These are phyloP conservation scores for Hortiboletus flavorubellus DNA, from an alignment of 768 basidiomycete genomes.

Conservation along the genomic window DNA sequence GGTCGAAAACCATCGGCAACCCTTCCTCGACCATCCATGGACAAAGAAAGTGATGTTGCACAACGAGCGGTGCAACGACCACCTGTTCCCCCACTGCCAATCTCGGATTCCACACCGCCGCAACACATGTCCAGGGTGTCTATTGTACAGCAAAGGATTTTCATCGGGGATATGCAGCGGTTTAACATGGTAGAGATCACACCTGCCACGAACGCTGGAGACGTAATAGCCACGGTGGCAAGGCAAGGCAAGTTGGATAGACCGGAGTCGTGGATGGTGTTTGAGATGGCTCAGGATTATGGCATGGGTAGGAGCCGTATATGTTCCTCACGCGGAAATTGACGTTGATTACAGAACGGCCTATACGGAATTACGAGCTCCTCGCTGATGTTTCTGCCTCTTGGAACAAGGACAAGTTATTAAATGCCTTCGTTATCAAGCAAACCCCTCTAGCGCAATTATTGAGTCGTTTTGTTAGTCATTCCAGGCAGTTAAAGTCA, in stretches of 20 bases:
- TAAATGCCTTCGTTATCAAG: conserved; percentile 80
- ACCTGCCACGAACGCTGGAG: conserved; percentile 63
- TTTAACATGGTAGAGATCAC: conserved; percentile 73
- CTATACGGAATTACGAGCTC: conserved; percentile 84
- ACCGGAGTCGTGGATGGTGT: conserved; percentile 82
- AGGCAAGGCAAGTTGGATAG: conserved; percentile 63
- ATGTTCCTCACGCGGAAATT: conserved; percentile 7
- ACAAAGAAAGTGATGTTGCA: conserved; percentile 23
- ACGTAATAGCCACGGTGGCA: conserved; percentile 66
- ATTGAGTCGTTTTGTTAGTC: conserved; percentile 58
- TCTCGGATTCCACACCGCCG: conserved; percentile 34
- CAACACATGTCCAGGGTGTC: conserved; percentile 24
- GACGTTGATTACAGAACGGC: conserved; percentile 62
- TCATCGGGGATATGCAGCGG: conserved; percentile 72
- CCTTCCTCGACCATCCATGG: conserved; percentile 20
- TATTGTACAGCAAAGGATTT: conserved; percentile 65
- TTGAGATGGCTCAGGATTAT: conserved; percentile 86
- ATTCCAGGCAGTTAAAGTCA: conserved; percentile 21
- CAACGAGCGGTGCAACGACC: conserved; percentile 30
- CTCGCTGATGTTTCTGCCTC: conserved; percentile 74
- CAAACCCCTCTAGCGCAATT: conserved; percentile 60
- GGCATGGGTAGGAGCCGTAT: conserved; percentile 73
- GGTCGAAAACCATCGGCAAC: conserved; percentile 19
- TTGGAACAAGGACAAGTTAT: conserved; percentile 82
- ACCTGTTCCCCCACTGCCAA: conserved; percentile 38